phyloP scores from a whole-genome alignment of 306 rosid genomes.

The Fagus crenata region DNA sequence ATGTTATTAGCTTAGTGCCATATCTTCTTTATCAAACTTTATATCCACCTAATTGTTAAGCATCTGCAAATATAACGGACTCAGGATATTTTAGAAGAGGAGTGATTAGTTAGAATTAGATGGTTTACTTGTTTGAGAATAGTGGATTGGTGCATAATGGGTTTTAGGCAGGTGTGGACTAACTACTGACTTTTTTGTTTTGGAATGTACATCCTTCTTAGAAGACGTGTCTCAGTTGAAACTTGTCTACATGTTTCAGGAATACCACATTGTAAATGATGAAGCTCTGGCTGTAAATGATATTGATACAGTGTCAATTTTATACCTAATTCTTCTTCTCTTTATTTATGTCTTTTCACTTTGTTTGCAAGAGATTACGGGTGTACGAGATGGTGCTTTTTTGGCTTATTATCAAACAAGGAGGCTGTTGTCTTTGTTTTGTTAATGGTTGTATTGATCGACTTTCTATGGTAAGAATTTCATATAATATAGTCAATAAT shows the following conservation, averaged over 20 bases:
- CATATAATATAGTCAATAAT: neutral
- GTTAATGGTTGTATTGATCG: neutral
- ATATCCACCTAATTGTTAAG: constrained; percentile 12
- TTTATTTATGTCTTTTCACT: neutral
- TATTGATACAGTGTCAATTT: constrained; percentile 6
- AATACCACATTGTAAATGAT: constrained; percentile 23
- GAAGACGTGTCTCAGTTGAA: constrained; percentile 1
- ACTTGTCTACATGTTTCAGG: constrained; percentile 36
- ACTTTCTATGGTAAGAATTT: neutral
- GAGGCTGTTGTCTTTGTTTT: too few species aligned
- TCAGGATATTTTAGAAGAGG: constrained; percentile 17
- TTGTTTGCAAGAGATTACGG: constrained; percentile 33
- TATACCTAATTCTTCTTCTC: neutral
- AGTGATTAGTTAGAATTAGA: neutral
- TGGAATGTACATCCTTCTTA: neutral
- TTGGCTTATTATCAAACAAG: too few species aligned
- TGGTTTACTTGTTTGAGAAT: constrained; percentile 15
- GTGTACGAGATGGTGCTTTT: neutral
- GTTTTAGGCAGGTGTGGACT: constrained; percentile 33
- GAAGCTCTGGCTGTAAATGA: constrained; percentile 32
- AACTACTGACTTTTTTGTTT: constrained; percentile 1
- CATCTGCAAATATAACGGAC: constrained; percentile 14
- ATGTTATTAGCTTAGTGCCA: constrained; percentile 20
- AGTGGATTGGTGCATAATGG: constrained; percentile 23
- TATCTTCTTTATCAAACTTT: neutral